A percentile compares a stretch with the other conserved stretches of the same genome.
These are phyloP conservation scores for Trypanosoma boissoni DNA, from an alignment of 208 protist species.

Conservation along the genomic window DNA sequence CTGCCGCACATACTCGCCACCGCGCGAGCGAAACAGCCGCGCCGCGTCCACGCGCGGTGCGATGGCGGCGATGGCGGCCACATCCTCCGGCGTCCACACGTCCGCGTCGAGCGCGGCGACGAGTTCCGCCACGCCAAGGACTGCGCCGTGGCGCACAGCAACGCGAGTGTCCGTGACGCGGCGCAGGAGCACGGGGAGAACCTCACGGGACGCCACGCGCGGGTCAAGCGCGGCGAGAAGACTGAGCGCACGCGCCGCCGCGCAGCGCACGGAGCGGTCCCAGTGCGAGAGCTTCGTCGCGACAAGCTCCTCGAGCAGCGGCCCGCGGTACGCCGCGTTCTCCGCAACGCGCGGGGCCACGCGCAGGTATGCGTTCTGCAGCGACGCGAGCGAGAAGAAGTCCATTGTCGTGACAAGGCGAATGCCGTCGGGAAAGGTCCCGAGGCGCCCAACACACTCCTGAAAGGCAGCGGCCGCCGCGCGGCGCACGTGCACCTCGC, in stretches of 20 bases:
- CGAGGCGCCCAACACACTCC: constrained; percentile 91
- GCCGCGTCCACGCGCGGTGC: constrained; percentile 83
- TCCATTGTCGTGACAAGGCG: constrained; percentile 95
- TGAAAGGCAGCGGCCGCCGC: constrained; percentile 93
- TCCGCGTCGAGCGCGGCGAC: constrained; percentile 48
- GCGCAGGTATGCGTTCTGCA: constrained; percentile 85
- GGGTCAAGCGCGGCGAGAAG: constrained; percentile 44
- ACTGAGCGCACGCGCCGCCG: constrained; percentile 80
- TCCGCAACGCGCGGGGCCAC: constrained; percentile 71
- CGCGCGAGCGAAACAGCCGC: constrained; percentile 93
- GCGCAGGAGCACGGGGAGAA: constrained; percentile 50
- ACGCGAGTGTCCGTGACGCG: constrained; percentile 58
- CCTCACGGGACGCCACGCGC: constrained; percentile 14
- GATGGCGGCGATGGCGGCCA: constrained; percentile 39
- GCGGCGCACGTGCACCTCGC: constrained; percentile 91
- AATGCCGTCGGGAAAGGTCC: constrained; percentile 96
- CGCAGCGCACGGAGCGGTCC: constrained; percentile 81
- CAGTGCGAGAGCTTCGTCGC: constrained; percentile 87
- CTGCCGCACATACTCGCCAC: constrained; percentile 91
- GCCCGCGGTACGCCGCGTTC: constrained; percentile 72
- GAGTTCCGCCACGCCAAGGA: constrained; percentile 88
- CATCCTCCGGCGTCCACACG: constrained; percentile 34
- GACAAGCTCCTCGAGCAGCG: constrained; percentile 90
- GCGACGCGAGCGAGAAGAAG: constrained; percentile 95
- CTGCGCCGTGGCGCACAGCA: constrained; percentile 88